Evolutionary conservation across 2,329 filamentous ascomycete species (phyloP).

Genomic region (Podosphaera xanthii): DNA sequence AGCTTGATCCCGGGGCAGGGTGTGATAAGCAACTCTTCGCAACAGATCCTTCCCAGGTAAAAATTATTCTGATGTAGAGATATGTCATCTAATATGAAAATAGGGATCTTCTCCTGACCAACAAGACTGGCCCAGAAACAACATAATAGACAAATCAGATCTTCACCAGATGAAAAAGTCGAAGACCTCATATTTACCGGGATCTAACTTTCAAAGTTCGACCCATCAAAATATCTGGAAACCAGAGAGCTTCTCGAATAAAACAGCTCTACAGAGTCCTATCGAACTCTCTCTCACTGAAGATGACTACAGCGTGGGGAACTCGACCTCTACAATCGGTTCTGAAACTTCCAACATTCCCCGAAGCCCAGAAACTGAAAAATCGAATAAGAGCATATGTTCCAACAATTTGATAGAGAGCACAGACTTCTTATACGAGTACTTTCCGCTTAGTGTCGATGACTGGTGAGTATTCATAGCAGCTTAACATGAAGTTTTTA

Average conservation of each 20-base stretch:
- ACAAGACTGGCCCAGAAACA: slow-evolving; percentile 6
- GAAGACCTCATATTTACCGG: too few relatives aligned
- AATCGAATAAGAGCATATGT: slow-evolving; percentile 16
- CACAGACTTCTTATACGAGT: slow-evolving; percentile 74
- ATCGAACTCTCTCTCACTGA: slow-evolving; percentile 15
- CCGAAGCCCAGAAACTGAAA: slow-evolving; percentile 5
- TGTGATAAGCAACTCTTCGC: slow-evolving; percentile 9
- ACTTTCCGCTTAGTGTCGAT: slow-evolving; percentile 76
- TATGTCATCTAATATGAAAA: neutral
- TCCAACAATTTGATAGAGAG: slow-evolving; percentile 45
- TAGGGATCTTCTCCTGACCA: too few relatives aligned
- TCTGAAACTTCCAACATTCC: slow-evolving; percentile 1
- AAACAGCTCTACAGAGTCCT: slow-evolving; percentile 6
- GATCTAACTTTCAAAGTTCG: too few relatives aligned
- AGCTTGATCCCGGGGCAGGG: slow-evolving; percentile 11
- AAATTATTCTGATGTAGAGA: neutral
- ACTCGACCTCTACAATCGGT: neutral
- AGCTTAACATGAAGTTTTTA: neutral
- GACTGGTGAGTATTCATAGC: slow-evolving; percentile 38
- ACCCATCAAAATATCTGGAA: slow-evolving; percentile 12
- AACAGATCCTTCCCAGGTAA: slow-evolving; percentile 12
- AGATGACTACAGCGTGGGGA: slow-evolving; percentile 8
- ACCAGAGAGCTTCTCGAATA: slow-evolving; percentile 2
- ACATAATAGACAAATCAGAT: too few relatives aligned
- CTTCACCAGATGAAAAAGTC: too few relatives aligned